Evolutionary conservation across 495 filamentous ascomycete genomes (phyloP).

Genomic region (Glonium stellatum): DNA sequence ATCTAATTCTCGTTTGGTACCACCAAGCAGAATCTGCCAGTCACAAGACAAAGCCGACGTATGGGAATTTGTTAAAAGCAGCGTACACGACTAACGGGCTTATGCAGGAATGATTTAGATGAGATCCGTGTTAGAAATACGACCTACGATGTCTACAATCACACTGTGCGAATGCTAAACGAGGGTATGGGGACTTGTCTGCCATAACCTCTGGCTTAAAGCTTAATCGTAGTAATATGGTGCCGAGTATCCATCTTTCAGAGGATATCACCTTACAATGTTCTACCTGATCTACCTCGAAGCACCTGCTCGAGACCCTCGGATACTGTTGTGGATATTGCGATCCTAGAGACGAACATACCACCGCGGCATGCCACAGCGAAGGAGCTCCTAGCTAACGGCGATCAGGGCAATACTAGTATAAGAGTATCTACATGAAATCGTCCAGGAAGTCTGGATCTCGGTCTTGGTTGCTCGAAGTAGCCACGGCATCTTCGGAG

Average conservation of each 20-base stretch:
- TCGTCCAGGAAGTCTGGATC: constrained; percentile 59
- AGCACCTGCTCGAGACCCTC: no score
- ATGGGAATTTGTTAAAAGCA: neutral
- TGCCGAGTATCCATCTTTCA: no score
- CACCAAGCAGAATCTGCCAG: constrained; percentile 25
- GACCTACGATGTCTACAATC: constrained; percentile 35
- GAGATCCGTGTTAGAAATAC: constrained; percentile 14
- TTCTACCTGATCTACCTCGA: no score
- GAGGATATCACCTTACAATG: no score
- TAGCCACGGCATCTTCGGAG: constrained; percentile 57
- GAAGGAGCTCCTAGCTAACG: neutral
- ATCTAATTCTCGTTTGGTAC: constrained; percentile 58
- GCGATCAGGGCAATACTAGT: neutral
- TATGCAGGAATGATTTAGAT: constrained; percentile 1
- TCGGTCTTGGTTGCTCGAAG: constrained; percentile 62
- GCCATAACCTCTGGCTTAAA: constrained; percentile 5
- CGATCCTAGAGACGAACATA: no score
- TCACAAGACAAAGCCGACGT: neutral
- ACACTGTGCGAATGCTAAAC: constrained; percentile 35
- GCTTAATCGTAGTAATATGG: no score
- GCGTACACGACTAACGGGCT: neutral
- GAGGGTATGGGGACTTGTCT: constrained; percentile 38
- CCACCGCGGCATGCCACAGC: no score
- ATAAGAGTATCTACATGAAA: constrained; percentile 55
- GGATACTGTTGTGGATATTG: no score